A percentile compares a stretch with the other conserved stretches of the same genome.
These are phyloP conservation scores for Aphanomyces euteiches DNA, from an alignment of 352 stramenopile species.

Conservation along the genomic window DNA sequence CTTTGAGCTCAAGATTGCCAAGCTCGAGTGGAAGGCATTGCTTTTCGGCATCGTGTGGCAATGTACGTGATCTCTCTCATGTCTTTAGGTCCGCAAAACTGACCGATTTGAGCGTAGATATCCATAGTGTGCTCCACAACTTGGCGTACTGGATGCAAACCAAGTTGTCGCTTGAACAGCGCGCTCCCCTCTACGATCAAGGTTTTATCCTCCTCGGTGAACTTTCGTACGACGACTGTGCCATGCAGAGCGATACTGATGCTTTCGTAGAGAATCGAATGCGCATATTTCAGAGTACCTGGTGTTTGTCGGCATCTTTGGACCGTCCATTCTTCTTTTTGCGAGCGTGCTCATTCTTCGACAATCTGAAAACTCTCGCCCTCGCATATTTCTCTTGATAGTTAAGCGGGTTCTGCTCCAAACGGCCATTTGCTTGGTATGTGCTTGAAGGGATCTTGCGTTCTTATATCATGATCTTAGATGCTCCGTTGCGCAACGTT, in stretches of 20 bases:
- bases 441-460: not conserved
- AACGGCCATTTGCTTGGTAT: constrained; percentile 61
- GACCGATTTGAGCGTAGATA: constrained; percentile 37
- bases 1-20: constrained; percentile 25
- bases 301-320: constrained; percentile 71
- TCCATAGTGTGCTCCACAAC: constrained; percentile 82
- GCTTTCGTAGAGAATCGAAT: constrained; percentile 34
- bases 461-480: not conserved
- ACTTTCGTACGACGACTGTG: constrained; percentile 40
- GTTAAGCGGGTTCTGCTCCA: constrained; percentile 78
- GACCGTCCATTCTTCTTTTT: constrained; percentile 62
- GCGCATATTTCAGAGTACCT: constrained; percentile 64
- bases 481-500: constrained; percentile 71
- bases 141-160: constrained; percentile 81
- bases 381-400: constrained; percentile 71
- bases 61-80: constrained; percentile 11
- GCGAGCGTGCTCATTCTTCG: constrained; percentile 59
- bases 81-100: not conserved
- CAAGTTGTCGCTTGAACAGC: constrained; percentile 61
- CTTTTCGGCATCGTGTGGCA: constrained; percentile 18
- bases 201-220: constrained; percentile 71
- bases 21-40: constrained; percentile 15
- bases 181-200: constrained; percentile 65
- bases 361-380: constrained; percentile 45
- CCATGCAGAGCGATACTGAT: not conserved